Evolutionary conservation across 1,284 basidiomycete genomes (phyloP), one percentile per base, ranked within the genome.

Genomic region (Boletus smithii): DNA sequence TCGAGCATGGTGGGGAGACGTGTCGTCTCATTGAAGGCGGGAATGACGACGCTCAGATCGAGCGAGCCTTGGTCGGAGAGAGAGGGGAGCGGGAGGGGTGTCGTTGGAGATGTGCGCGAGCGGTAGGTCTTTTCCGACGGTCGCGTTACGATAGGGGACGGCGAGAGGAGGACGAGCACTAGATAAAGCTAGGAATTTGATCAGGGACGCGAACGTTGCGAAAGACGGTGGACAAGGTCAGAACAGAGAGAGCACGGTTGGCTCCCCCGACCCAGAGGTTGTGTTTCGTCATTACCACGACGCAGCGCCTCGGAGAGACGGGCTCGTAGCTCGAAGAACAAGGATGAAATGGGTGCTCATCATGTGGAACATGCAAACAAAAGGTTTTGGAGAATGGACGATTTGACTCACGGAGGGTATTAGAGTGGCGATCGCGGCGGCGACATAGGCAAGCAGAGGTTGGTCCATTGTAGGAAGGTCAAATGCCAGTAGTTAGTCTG

Each of bases 1-100:
- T 75, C 70, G 54, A 97, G 79, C 92, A 97, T 97, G 32, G 71
- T 63, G 0, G 84, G 84, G n/a, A 97, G 72, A 6, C 94, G 79
- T 13, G 76, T 69, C 8, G 80, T 79, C 69, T 97, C 94, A 61
- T 97, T 97, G 73, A 85, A 97, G 0, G 94, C 93, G 11, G 94
- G 94, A 8, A 97, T 81, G 49, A 97, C 76, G 53, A 97, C 77
- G 17, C 81, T 85, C 24, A 97, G 73, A 57, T 88, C 83, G 23
- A 86, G 73, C 1, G 74, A 69, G 48, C 74, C 70, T 2, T 74
- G 60, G 46, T 83, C 79, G 27, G 70, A 57, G 16, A 89, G 71
- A 4, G 71, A 73, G 7, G 81, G 72, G 2, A 90, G 71, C 0
- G 77, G 76, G 18, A 67, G 69, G 3, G 74, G 71, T 32, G 69